These are phyloP conservation scores for Aspergillus ochraceus DNA, from an alignment of 2,329 filamentous ascomycete genomes.

Conservation along the genomic window DNA sequence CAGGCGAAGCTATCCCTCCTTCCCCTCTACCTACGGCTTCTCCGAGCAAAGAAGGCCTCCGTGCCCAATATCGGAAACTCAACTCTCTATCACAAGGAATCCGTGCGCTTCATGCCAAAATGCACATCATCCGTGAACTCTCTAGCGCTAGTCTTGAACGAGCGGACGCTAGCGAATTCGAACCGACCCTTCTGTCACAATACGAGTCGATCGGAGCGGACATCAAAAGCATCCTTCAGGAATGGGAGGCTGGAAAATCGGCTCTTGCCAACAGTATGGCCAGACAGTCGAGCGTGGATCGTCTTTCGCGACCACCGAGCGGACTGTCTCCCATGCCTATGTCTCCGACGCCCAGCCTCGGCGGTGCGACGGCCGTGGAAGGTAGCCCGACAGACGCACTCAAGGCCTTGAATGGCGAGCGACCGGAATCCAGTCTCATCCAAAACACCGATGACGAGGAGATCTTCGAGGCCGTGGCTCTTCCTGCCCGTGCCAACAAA, in stretches of 20 bases:
- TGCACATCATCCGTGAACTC: slow-evolving; percentile 88
- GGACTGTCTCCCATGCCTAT: slow-evolving; percentile 40
- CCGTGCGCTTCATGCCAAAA: slow-evolving; percentile 87
- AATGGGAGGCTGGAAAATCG: slow-evolving; percentile 87
- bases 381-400: slow-evolving; percentile 69
- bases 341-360: slow-evolving; percentile 48
- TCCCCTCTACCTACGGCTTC: slow-evolving; percentile 65
- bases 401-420: slow-evolving; percentile 74
- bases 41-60: slow-evolving; percentile 78
- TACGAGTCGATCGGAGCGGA: slow-evolving; percentile 95
- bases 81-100: slow-evolving; percentile 88
- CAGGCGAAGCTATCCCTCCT: slow-evolving; percentile 47
- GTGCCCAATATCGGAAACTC: slow-evolving; percentile 83
- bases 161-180: slow-evolving; percentile 69
- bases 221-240: slow-evolving; percentile 73
- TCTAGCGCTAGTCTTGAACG: slow-evolving; percentile 77
- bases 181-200: slow-evolving; percentile 76
- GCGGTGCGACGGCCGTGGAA: slow-evolving; percentile 51
- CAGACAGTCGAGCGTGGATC: slow-evolving; percentile 67
- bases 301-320: slow-evolving; percentile 54
- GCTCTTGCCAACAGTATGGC: slow-evolving; percentile 79
- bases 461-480: slow-evolving; percentile 87
- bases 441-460: slow-evolving; percentile 60
- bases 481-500: slow-evolving; percentile 62
- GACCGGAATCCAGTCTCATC: slow-evolving; percentile 26